A percentile compares a stretch with the other conserved stretches of the same genome.
Conservation (phyloP, 306 rosid genomes). For the Echinosophora koreensis region DNA sequence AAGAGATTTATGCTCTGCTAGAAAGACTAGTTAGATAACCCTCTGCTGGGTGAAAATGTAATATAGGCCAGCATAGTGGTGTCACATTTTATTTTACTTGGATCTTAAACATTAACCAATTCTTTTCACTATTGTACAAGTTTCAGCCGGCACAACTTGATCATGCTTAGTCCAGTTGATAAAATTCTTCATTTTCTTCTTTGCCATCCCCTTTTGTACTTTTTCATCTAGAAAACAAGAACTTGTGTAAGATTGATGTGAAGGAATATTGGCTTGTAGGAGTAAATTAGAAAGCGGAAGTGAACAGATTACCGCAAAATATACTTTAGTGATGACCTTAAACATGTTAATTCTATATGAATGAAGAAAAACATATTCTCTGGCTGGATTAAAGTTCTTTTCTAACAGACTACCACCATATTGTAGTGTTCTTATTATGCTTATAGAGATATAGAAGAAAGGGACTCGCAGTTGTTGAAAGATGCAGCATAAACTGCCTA, state of each 20-base stretch:
- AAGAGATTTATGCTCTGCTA: not conserved
- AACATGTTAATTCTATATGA: not conserved
- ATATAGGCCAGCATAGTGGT: not conserved
- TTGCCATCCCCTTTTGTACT: no score
- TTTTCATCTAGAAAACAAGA: no score
- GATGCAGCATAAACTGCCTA: not conserved
- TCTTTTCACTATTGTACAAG: no score
- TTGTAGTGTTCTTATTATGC: not conserved
- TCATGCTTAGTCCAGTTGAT: no score
- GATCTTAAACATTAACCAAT: constrained; percentile 2
- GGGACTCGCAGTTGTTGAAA: not conserved
- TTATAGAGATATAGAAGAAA: not conserved
- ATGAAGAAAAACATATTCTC: not conserved
- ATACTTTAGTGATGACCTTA: not conserved
- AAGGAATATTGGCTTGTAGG: no score
- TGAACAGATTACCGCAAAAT: not conserved
- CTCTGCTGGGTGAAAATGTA: not conserved
- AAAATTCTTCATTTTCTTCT: no score
- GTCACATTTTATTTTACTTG: not conserved
- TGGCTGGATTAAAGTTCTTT: no score
- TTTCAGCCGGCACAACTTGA: no score
- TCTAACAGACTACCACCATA: not conserved
- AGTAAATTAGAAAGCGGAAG: not conserved
- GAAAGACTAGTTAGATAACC: not conserved
- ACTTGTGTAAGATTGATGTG: no score